Percentiles rank a stretch among this genome's conserved stretches.
phyloP scores from a whole-genome alignment of 177 flowering plant genomes.

The Vitis hybrid region DNA sequence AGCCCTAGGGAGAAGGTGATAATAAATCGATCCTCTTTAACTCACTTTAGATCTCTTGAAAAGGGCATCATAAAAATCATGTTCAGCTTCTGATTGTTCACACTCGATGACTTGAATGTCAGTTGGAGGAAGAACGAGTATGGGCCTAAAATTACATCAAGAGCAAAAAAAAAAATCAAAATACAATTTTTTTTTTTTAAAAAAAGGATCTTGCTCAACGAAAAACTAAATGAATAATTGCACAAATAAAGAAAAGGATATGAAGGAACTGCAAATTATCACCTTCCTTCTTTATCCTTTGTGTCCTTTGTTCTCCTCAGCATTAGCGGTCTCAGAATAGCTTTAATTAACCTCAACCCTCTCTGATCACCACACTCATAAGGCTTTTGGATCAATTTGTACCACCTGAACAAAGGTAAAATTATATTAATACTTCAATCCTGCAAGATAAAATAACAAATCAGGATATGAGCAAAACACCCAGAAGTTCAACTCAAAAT shows the following conservation, averaged over 20 bases:
- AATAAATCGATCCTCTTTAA: background rate
- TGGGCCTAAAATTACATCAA: slow-evolving; percentile 45
- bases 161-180: background rate
- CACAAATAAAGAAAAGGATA: background rate
- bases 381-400: slow-evolving; percentile 62
- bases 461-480: background rate
- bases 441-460: background rate
- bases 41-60: slow-evolving; percentile 72
- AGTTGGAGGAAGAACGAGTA: slow-evolving; percentile 74
- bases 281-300: slow-evolving; percentile 74
- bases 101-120: slow-evolving; percentile 61
- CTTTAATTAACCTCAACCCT: slow-evolving; percentile 56
- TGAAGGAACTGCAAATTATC: background rate
- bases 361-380: slow-evolving; percentile 68
- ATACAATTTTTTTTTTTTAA: no score
- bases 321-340: slow-evolving; percentile 72
- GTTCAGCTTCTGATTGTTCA: slow-evolving; percentile 74
- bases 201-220: no score
- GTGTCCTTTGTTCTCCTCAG: slow-evolving; percentile 77
- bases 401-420: slow-evolving; percentile 55
- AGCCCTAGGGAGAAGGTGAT: background rate
- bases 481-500: background rate
- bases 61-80: slow-evolving; percentile 71
- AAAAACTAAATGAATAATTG: background rate
- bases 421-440: background rate